phyloP scores from a whole-genome alignment of 2,329 filamentous ascomycete species.

The Falciphora oryzae region DNA sequence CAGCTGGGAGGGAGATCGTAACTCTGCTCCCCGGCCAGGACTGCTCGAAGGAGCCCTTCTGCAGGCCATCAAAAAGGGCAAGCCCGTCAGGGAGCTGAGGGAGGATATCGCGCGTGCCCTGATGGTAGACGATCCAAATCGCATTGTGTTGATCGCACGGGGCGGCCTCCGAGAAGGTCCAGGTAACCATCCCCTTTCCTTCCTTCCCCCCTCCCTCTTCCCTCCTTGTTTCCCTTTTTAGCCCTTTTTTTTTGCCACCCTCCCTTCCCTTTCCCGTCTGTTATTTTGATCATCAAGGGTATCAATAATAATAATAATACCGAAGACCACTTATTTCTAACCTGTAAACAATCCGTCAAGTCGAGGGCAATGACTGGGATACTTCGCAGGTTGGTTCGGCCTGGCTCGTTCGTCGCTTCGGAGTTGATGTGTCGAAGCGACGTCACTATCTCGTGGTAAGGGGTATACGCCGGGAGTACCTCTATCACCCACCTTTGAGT shows the following conservation, averaged over 20 bases:
- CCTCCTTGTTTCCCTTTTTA: too few relatives aligned
- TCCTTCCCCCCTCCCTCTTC: too few relatives aligned
- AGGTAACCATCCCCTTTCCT: too few relatives aligned
- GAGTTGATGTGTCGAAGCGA: slow-evolving; percentile 19
- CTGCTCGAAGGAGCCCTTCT: slow-evolving; percentile 10
- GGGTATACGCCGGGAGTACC: slow-evolving; percentile 27
- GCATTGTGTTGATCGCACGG: slow-evolving; percentile 23
- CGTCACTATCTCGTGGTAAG: slow-evolving; percentile 22
- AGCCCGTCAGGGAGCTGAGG: slow-evolving; percentile 23
- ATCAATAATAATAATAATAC: too few relatives aligned
- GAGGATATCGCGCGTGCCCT: slow-evolving; percentile 19
- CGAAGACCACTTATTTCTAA: too few relatives aligned
- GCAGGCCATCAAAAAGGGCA: slow-evolving; percentile 20
- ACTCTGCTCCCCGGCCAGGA: background rate
- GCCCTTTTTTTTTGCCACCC: too few relatives aligned
- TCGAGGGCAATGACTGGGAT: slow-evolving; percentile 29
- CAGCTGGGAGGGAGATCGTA: slow-evolving; percentile 8
- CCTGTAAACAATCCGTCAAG: background rate
- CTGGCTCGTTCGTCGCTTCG: slow-evolving; percentile 29
- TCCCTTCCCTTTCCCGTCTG: too few relatives aligned
- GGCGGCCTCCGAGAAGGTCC: slow-evolving; percentile 25
- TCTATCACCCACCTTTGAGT: slow-evolving; percentile 22
- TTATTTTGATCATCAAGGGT: too few relatives aligned
- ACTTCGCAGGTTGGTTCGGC: slow-evolving; percentile 17
- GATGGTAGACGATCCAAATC: slow-evolving; percentile 20